These are phyloP conservation scores for Ambrosiella xylebori DNA, from an alignment of 2,329 filamentous ascomycete species.

Conservation along the genomic window DNA sequence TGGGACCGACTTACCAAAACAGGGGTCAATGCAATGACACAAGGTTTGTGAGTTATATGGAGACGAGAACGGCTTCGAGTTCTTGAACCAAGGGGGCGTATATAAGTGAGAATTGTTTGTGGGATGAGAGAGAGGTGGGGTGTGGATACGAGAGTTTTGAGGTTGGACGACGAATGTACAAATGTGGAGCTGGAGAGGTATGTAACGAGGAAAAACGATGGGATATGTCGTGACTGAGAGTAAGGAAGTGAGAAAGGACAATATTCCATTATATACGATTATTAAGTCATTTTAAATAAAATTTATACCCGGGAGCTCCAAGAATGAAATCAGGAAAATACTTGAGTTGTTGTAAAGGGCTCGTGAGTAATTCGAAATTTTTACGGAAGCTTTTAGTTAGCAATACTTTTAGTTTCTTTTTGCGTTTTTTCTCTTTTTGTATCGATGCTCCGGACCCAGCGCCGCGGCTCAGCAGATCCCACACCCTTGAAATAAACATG, in stretches of 20 bases:
- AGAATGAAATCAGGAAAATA: not conserved
- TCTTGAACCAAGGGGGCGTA: too few relatives aligned
- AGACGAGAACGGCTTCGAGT: too few relatives aligned
- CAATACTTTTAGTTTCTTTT: not conserved
- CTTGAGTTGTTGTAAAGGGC: not conserved
- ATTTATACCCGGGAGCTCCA: not conserved
- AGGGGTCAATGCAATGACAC: not conserved
- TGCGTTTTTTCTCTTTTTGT: not conserved
- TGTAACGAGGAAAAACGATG: too few relatives aligned
- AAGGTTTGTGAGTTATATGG: not conserved
- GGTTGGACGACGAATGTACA: too few relatives aligned
- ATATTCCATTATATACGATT: too few relatives aligned
- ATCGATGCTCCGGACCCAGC: not conserved
- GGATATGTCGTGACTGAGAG: too few relatives aligned
- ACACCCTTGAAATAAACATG: not conserved
- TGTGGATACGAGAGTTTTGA: too few relatives aligned
- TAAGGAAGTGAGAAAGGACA: too few relatives aligned
- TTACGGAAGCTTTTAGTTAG: not conserved
- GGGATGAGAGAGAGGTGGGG: too few relatives aligned
- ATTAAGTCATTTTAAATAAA: too few relatives aligned
- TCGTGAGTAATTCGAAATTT: not conserved
- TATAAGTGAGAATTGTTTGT: too few relatives aligned
- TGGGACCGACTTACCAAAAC: conserved; percentile 1
- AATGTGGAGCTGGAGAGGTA: too few relatives aligned
- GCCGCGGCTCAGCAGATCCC: not conserved